Percentiles rank a stretch among this genome's conserved stretches.
Conservation (phyloP, 805 yeast genomes). For the Ogataea neopini region DNA sequence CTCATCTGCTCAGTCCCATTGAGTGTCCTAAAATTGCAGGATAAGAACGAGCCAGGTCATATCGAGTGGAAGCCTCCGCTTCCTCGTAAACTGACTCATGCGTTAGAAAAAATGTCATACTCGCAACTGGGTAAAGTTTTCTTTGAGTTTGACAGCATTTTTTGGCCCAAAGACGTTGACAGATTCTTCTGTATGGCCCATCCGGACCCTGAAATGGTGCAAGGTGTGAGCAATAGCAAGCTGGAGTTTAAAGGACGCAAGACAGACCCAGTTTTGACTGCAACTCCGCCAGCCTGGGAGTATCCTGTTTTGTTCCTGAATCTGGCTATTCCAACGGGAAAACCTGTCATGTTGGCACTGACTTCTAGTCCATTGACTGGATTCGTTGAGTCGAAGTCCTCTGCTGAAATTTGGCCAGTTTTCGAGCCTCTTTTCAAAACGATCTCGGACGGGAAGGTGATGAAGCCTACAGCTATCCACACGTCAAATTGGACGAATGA, state of each 20-base stretch:
- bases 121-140: slow-evolving; percentile 50
- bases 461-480: slow-evolving; percentile 25
- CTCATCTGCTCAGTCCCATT: slow-evolving; percentile 52
- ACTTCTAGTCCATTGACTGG: slow-evolving; percentile 53
- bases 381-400: slow-evolving; percentile 43
- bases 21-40: slow-evolving; percentile 43
- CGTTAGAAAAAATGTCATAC: slow-evolving; percentile 36
- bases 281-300: slow-evolving; percentile 27
- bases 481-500: slow-evolving; percentile 52
- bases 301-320: slow-evolving; percentile 35
- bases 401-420: slow-evolving; percentile 45
- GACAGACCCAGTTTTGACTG: slow-evolving; percentile 11
- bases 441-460: slow-evolving; percentile 30
- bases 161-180: slow-evolving; percentile 44
- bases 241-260: slow-evolving; percentile 7
- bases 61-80: slow-evolving; percentile 37
- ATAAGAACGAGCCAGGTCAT: slow-evolving; percentile 27
- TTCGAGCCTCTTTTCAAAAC: slow-evolving; percentile 43
- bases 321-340: slow-evolving; percentile 29
- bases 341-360: slow-evolving; percentile 45
- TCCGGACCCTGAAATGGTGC: slow-evolving; percentile 28
- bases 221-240: slow-evolving; percentile 12
- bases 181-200: slow-evolving; percentile 35
- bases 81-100: slow-evolving; percentile 33
- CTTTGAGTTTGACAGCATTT: slow-evolving; percentile 46